Base-by-base conservation (phyloP, 805 yeast species). In the Nematodospora valgi region DNA sequence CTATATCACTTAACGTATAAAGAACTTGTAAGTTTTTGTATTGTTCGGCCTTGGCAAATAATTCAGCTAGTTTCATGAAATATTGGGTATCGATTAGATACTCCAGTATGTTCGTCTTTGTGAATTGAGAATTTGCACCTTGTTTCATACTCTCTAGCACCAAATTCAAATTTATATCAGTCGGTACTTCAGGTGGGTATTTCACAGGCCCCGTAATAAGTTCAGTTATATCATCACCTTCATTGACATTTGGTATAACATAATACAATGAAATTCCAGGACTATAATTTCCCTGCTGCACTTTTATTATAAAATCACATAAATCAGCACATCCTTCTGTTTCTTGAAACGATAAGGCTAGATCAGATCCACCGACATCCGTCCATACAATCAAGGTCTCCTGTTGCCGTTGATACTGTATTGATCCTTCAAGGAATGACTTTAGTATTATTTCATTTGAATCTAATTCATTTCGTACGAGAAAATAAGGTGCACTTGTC, bases 321-420 rank as follows among this genome's bases (percentile, higher is more conserved):
- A 89, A 51, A 5, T 79, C 75, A 9, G 85, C 75, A 58, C 98
- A 91, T 0, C 97, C 98, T 30, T 82, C 83, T 23, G 86, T 79
- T 49, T 88, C 97, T 57, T 91, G 96, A 57, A 91, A 91, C 30
- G 94, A 83, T 16, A 91, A 67, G 2, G 98, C 98, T 44, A 86
- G 77, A 56, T 87, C 95, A 35, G 71, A 72, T 4, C 71, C 72
- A 6, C 82, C 78, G 13, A 73, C 70, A 51, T 86, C 96, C 7
- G 94, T 84, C 98, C 98, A 91, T 14, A 91, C 96, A 7, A 91
- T 86, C 31, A 91, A 65, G 0, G 97, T 88, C 39, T 88, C 97
- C 52, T 88, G 96, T 52, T 93, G 98, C 51, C 95, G 74, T 54
- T 91, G 97, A 54, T 85, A 91, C 47, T 85, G 94, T 3, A 80